Conservation (phyloP, 1,139 yeast species). For the Saccharomycopsis phalli region DNA sequence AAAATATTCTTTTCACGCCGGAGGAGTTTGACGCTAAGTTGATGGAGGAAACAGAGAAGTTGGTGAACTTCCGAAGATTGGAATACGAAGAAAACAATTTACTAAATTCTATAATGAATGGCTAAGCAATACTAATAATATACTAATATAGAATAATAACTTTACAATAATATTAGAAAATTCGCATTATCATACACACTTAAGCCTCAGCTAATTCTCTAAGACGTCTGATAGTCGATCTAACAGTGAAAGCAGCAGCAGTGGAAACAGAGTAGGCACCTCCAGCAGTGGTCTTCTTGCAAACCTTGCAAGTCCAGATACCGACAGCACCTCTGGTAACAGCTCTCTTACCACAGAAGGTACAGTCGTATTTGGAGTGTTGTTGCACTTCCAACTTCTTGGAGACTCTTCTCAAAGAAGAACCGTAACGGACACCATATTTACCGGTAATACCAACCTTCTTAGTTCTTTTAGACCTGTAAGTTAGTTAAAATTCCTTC, state of each 20-base stretch:
- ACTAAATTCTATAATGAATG: constrained; percentile 4
- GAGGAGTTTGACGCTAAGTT: constrained; percentile 18
- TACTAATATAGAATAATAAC: neutral
- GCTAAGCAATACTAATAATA: neutral
- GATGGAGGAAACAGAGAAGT: constrained; percentile 10
- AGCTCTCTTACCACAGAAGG: constrained; percentile 99
- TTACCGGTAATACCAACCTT: constrained; percentile 99
- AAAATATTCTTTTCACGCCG: neutral
- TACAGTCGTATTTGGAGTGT: constrained; percentile 97
- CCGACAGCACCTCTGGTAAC: constrained; percentile 98
- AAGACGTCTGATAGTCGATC: constrained; percentile 99
- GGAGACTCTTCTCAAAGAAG: constrained; percentile 99
- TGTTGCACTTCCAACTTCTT: constrained; percentile 98
- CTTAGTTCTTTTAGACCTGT: constrained; percentile 99
- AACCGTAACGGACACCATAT: constrained; percentile 99
- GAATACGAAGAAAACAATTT: constrained; percentile 11
- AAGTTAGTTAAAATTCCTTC: constrained; percentile 1
- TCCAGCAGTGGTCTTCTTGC: constrained; percentile 97
- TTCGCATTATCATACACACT: constrained; percentile 22
- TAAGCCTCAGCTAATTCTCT: constrained; percentile 99
- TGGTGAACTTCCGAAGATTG: constrained; percentile 8
- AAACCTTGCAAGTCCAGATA: constrained; percentile 95
- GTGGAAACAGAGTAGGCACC: constrained; percentile 99
- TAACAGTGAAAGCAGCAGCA: constrained; percentile 99
- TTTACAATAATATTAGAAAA: neutral